A percentile compares a stretch with the other conserved stretches of the same genome.
Evolutionary conservation across 352 stramenopile genomes (phyloP).

Genomic region (Pythium monospermum): DNA sequence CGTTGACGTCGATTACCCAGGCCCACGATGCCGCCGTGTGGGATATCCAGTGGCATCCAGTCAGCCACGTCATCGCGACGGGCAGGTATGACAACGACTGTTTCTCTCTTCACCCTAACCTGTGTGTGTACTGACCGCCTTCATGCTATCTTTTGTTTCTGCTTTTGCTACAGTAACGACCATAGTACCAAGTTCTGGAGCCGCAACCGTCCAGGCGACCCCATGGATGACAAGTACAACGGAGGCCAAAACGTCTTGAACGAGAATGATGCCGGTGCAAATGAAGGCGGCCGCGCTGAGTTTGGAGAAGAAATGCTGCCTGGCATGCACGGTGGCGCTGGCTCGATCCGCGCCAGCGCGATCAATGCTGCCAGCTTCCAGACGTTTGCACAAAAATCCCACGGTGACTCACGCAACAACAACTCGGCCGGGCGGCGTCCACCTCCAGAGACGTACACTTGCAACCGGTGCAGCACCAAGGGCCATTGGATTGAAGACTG

Average conservation of each 20-base stretch:
- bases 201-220: conserved; percentile 90
- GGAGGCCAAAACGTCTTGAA: conserved; percentile 64
- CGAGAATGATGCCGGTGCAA: conserved; percentile 47
- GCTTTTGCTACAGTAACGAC: conserved; percentile 91
- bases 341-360: conserved; percentile 52
- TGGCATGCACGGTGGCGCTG: conserved; percentile 56
- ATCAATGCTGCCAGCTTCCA: conserved; percentile 76
- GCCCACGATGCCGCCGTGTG: conserved; percentile 97
- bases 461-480: conserved; percentile 82
- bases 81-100: conserved; percentile 65
- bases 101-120: not conserved
- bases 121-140: conserved; percentile 2
- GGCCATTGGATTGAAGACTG: conserved; percentile 88
- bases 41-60: conserved; percentile 97
- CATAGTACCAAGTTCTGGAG: conserved; percentile 98
- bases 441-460: conserved; percentile 82
- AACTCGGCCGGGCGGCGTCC: conserved; percentile 36
- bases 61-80: conserved; percentile 94
- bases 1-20: conserved; percentile 79
- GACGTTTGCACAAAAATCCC: conserved; percentile 40
- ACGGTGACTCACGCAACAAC: conserved; percentile 10
- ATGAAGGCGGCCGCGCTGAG: conserved; percentile 20
- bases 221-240: conserved; percentile 89
- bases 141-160: conserved; percentile 6
- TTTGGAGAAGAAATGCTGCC: conserved; percentile 49